Base-by-base conservation (phyloP, 768 basidiomycete genomes). In the Epithele typhae region DNA sequence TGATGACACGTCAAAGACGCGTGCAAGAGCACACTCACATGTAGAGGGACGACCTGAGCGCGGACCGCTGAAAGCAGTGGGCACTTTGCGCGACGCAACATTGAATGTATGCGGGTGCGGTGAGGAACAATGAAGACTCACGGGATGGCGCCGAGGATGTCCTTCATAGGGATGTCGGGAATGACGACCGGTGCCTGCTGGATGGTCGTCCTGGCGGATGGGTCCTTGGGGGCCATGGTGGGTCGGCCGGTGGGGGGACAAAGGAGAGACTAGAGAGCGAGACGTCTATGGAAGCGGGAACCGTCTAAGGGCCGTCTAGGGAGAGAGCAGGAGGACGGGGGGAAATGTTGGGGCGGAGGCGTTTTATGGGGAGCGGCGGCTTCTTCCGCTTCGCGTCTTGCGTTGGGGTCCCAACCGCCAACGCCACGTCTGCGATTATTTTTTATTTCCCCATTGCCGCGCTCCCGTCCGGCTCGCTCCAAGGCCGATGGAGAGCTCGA, bases 11-110 rank as follows among this genome's bases (percentile, higher is more conserved):
- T 19, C 21, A 19, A n/a, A 25, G 34, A 34, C 22, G 43, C 40
- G 52, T 39, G 34, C 43, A 34, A 5, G 4, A 24, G 22, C 1
- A 15, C 17, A 65, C 82, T 49, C 65, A 89, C 88, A 95, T 71
- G 64, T 96, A 92, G 42, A 76, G 48, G 1, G 80, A 82, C 4
- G 92, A 92, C 62, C 74, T 77, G 58, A 93, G 51, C 4, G 91
- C 87, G 0, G 91, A 94, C 50, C 95, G 87, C 72, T 94, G 75
- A 69, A 84, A 91, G 72, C 95, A 97, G 67, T 92, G 92, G 8
- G 84, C 55, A 12, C 88, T 90, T 51, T 23, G 46, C 14, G 34
- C 18, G 27, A 12, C 6, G 17, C 14, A 19, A n/a, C 32, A 25
- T 41, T 41, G 25, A 24, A 40, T 22, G 19, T n/a, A 46, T 1